Evolutionary conservation across 768 basidiomycete genomes (phyloP), one percentile per base, ranked within the genome.

Genomic region (Xerocomellus dryophilus): DNA sequence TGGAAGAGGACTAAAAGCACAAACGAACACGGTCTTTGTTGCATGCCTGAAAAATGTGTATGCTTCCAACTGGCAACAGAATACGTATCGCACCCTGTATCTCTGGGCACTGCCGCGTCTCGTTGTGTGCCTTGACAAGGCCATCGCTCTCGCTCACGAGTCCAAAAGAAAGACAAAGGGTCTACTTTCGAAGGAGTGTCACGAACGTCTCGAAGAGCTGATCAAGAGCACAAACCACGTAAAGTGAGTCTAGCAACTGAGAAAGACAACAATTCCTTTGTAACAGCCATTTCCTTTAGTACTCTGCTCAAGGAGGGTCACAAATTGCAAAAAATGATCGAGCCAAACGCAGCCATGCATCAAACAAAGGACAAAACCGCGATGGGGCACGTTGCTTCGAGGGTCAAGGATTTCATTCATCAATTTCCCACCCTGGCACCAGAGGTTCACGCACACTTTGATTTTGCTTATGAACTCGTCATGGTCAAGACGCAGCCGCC

Each of bases 51-150:
- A 60, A 41, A 60, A 64, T 23, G 66, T 68, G 23, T 59, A 55
- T 39, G 58, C 51, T 7, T 66, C 68, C 27, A 47, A 51, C 4
- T 74, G 76, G 74, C 34, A 53, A 32, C 50, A 49, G 23, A 59
- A 56, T 6, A 54, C 50, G 17, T 79, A 81, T 53, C 70, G 68
- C 14, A 50, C 62, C 0, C 62, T 76, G 14, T 78, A 74, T 58
- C 61, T 67, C 6, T 66, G 67, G 45, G 66, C 66, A 17, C 64
- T 81, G 8, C 76, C 78, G 2, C 74, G 71, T 47, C 57, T 80
- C 27, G 62, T 78, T 3, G 56, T 75, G 2, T 77, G 73, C 55
- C 67, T 81, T 27, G 74, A 80, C 43, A 49, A 62, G n/a, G 60
- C 66, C 20, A 61, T 71, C 11, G 35, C 59, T 2, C 25, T 65